Conservation (phyloP, 1,284 basidiomycete genomes). For the Apiotrichum laibachii region DNA sequence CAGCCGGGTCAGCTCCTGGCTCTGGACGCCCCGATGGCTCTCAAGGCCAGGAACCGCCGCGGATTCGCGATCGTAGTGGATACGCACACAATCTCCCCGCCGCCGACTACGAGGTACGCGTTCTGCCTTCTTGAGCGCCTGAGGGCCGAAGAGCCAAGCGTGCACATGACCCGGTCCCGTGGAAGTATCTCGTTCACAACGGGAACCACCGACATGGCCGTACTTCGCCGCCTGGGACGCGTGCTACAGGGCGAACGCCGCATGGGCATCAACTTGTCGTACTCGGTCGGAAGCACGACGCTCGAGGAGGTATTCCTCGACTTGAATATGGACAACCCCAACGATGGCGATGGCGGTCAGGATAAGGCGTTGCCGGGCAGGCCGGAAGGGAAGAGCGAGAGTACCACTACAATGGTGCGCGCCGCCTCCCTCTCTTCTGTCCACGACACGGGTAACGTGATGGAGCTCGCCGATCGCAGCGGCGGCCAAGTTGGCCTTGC, state of each 20-base stretch:
- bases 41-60: constrained; percentile 64
- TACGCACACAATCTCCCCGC: background rate
- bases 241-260: constrained; percentile 40
- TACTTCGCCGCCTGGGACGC: constrained; percentile 58
- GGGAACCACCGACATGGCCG: constrained; percentile 56
- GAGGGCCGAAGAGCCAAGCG: background rate
- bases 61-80: constrained; percentile 62
- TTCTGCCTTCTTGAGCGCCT: constrained; percentile 33
- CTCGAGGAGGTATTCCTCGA: constrained; percentile 77
- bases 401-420: no score
- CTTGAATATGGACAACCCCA: constrained; percentile 56
- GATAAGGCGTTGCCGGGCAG: background rate
- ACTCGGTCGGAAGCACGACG: constrained; percentile 67
- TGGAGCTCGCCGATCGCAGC: background rate
- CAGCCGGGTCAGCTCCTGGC: constrained; percentile 72
- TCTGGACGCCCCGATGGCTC: constrained; percentile 65
- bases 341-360: background rate
- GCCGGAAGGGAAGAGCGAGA: background rate
- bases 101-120: constrained; percentile 47
- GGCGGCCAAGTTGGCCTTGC: constrained; percentile 3
- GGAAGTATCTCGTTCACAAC: constrained; percentile 19
- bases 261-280: constrained; percentile 47
- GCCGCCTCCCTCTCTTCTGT: background rate
- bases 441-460: no score
- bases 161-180: constrained; percentile 10